Conservation (phyloP, 768 basidiomycete genomes). For the Cystofilobasidium capitatum region DNA sequence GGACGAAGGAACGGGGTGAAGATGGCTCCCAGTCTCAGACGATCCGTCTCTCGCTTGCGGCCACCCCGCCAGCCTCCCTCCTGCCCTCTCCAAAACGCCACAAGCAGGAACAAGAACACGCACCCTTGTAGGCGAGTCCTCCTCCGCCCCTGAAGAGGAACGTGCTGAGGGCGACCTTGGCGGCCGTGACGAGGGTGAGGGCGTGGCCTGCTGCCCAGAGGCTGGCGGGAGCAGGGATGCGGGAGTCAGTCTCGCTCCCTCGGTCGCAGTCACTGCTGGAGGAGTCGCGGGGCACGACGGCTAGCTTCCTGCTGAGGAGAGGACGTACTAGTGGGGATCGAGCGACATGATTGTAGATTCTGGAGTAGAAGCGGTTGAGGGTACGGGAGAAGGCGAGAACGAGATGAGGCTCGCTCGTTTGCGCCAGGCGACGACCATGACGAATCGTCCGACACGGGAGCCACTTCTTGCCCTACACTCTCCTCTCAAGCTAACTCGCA, state of each 20-base stretch:
- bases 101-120: not conserved
- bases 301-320: not conserved
- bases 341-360: constrained; percentile 1
- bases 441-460: too few relatives aligned
- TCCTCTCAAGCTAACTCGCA: too few relatives aligned
- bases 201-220: constrained; percentile 40
- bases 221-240: constrained; percentile 27
- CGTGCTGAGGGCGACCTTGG: constrained; percentile 11
- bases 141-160: constrained; percentile 15
- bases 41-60: too few relatives aligned
- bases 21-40: not conserved
- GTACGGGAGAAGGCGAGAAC: too few relatives aligned
- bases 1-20: not conserved
- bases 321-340: constrained; percentile 32
- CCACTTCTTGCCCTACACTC: too few relatives aligned
- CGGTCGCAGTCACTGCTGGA: not conserved
- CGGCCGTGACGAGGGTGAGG: constrained; percentile 34
- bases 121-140: constrained; percentile 29
- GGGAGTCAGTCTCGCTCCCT: not conserved
- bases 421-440: too few relatives aligned
- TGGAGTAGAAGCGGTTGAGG: too few relatives aligned
- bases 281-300: not conserved
- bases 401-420: too few relatives aligned
- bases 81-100: too few relatives aligned
- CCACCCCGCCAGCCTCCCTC: too few relatives aligned